Evolutionary conservation across 1,139 yeast genomes (phyloP).

Genomic region (Debaryomyces fabryi): DNA sequence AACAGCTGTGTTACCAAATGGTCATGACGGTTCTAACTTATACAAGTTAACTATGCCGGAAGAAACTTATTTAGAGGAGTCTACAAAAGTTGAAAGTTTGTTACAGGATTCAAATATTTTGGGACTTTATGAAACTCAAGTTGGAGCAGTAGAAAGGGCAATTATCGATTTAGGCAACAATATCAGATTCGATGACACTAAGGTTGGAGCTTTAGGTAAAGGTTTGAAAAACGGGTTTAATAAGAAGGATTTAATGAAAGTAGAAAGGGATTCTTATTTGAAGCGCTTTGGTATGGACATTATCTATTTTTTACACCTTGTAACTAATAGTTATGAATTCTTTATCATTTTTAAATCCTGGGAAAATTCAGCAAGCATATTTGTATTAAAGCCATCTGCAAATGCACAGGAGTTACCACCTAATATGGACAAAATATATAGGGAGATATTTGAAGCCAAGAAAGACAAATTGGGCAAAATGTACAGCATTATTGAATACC

Average conservation of each 20-base stretch:
- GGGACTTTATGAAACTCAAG: slow-evolving; percentile 78
- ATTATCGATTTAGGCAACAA: slow-evolving; percentile 76
- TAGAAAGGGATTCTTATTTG: slow-evolving; percentile 55
- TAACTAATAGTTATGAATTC: slow-evolving; percentile 76
- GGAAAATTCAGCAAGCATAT: slow-evolving; percentile 54
- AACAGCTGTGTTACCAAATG: slow-evolving; percentile 68
- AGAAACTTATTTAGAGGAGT: slow-evolving; percentile 56
- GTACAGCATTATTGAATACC: slow-evolving; percentile 53
- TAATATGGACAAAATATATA: slow-evolving; percentile 55
- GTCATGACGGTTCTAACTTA: slow-evolving; percentile 57
- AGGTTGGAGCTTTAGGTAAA: slow-evolving; percentile 81
- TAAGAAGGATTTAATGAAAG: slow-evolving; percentile 53
- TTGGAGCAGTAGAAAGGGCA: slow-evolving; percentile 71
- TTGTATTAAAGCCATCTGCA: slow-evolving; percentile 68
- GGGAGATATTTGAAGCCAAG: slow-evolving; percentile 52
- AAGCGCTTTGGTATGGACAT: slow-evolving; percentile 59
- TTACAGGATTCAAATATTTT: slow-evolving; percentile 64
- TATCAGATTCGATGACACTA: slow-evolving; percentile 67
- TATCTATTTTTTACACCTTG: slow-evolving; percentile 70
- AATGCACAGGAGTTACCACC: slow-evolving; percentile 70
- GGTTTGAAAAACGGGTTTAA: slow-evolving; percentile 88
- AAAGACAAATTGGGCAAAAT: slow-evolving; percentile 45
- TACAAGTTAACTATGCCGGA: slow-evolving; percentile 75
- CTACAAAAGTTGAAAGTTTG: slow-evolving; percentile 60
- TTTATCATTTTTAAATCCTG: slow-evolving; percentile 71